Evolutionary conservation across 148 eudicot genomes (phyloP).

Genomic region (Camellia japonica): DNA sequence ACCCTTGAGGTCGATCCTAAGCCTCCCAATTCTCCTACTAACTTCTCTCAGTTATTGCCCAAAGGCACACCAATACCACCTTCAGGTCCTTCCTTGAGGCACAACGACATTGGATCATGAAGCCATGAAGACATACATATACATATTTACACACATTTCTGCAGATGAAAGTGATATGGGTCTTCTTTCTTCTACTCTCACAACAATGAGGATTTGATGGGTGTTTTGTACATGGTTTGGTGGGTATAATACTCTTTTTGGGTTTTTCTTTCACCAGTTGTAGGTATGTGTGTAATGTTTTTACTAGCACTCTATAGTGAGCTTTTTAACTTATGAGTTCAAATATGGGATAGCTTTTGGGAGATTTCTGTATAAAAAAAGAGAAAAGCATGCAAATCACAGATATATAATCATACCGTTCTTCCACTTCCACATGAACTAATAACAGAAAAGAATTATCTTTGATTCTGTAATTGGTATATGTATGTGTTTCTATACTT

Average conservation of each 20-base stretch:
- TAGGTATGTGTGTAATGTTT: too few species aligned
- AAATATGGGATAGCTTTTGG: background rate
- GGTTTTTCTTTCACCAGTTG: too few species aligned
- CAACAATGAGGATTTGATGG: background rate
- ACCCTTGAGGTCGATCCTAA: constrained; percentile 18
- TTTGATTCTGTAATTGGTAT: too few species aligned
- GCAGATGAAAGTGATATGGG: background rate
- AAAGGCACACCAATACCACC: constrained; percentile 35
- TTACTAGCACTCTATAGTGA: background rate
- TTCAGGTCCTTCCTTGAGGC: constrained; percentile 30
- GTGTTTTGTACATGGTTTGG: background rate
- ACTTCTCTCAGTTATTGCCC: constrained; percentile 22
- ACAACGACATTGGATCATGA: constrained; percentile 23
- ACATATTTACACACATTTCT: too few species aligned
- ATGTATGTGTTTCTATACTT: too few species aligned
- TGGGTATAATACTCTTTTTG: too few species aligned
- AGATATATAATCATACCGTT: too few species aligned
- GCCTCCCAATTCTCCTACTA: background rate
- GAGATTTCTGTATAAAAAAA: too few species aligned
- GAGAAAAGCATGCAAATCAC: background rate
- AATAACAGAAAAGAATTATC: too few species aligned
- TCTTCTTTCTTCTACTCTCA: background rate
- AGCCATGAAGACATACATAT: background rate
- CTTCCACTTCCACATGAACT: too few species aligned
- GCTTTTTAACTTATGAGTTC: background rate